Percentiles rank a stretch among this genome's conserved stretches.
Evolutionary conservation across 225 moss, liverwort and hornwort species (phyloP).

Genomic region (Pleurozium schreberi): DNA sequence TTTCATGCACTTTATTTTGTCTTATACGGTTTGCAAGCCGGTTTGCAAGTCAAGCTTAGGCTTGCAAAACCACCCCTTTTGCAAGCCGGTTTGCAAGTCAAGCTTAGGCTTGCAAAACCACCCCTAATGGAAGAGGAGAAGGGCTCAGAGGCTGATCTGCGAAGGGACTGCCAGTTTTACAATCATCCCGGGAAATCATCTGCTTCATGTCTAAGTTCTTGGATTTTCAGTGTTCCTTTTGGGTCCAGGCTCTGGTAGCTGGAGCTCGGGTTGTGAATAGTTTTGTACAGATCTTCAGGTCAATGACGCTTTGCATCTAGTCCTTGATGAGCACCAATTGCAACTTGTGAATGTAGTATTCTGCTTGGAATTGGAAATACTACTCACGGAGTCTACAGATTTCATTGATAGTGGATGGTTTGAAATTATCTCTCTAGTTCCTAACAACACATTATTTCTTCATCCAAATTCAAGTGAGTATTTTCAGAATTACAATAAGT

Average conservation of each 20-base stretch:
- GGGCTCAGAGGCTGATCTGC: neutral
- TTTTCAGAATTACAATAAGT: neutral
- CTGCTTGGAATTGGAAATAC: neutral
- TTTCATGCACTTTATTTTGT: too few relatives aligned
- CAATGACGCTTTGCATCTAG: too few relatives aligned
- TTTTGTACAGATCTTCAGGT: neutral
- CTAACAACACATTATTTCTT: neutral
- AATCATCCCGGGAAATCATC: too few relatives aligned
- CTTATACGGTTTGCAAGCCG: too few relatives aligned
- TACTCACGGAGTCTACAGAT: too few relatives aligned
- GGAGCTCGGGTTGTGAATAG: too few relatives aligned
- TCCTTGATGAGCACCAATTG: neutral
- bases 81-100: too few relatives aligned
- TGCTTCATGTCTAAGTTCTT: neutral
- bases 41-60: too few relatives aligned
- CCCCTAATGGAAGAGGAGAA: neutral
- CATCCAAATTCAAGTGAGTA: neutral
- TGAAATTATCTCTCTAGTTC: neutral
- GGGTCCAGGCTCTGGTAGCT: too few relatives aligned
- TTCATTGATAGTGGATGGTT: too few relatives aligned
- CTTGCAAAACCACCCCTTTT: too few relatives aligned
- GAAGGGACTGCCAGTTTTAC: neutral
- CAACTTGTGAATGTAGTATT: neutral
- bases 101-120: too few relatives aligned
- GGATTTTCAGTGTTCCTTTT: neutral